A percentile compares a stretch with the other conserved stretches of the same genome.
phyloP scores from a whole-genome alignment of 108 stramenopile species.

The Pseudonitzschia delicatissima region DNA sequence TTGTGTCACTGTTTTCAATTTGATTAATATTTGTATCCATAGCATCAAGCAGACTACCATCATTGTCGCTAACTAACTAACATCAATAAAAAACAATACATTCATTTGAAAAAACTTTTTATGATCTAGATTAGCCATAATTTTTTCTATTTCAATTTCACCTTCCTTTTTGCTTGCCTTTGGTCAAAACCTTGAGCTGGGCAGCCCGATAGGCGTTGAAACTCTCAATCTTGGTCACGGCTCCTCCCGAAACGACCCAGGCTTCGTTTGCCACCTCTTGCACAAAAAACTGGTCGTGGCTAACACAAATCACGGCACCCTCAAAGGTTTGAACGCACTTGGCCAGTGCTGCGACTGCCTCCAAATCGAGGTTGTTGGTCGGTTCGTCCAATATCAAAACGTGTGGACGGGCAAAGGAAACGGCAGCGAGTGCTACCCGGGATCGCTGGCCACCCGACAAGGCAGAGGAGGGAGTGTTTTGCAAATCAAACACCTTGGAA shows the following conservation, averaged over 20 bases:
- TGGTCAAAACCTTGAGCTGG: conserved; percentile 1
- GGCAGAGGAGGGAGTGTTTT: conserved; percentile 62
- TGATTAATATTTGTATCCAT: neutral
- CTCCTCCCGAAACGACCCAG: conserved; percentile 68
- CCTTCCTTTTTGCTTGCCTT: conserved; percentile 12
- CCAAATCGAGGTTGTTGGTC: conserved; percentile 91
- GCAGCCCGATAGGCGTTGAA: conserved; percentile 1
- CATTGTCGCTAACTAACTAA: neutral
- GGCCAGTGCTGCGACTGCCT: conserved; percentile 86
- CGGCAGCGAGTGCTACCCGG: conserved; percentile 82
- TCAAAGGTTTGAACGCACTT: conserved; percentile 65
- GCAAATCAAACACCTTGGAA: conserved; percentile 86
- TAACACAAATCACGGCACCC: conserved; percentile 87
- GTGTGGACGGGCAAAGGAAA: conserved; percentile 70
- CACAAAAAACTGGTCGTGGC: conserved; percentile 84
- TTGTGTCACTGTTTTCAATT: too few relatives aligned
- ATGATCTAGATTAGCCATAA: neutral
- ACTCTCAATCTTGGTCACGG: neutral
- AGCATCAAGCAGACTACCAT: neutral
- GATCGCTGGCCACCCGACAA: conserved; percentile 90
- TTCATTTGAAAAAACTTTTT: neutral
- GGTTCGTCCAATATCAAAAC: conserved; percentile 52
- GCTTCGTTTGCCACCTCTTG: conserved; percentile 66
- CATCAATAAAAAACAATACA: neutral
- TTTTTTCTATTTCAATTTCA: too few relatives aligned